phyloP scores from a whole-genome alignment of 495 filamentous ascomycete genomes.

The Haplographium delicatum region DNA sequence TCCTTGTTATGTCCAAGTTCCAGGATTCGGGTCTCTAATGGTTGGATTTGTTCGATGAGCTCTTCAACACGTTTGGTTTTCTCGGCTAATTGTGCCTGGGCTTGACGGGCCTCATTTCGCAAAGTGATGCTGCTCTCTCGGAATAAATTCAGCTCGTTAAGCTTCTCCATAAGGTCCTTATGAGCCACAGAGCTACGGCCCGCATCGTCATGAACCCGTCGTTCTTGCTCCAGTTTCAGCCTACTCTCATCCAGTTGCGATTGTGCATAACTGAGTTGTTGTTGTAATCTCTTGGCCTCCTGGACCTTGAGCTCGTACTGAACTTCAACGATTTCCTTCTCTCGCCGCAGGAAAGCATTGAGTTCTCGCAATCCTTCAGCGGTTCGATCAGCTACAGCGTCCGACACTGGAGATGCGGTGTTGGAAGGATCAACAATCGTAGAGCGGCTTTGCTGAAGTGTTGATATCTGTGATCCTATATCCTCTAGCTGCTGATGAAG shows the following conservation, averaged over 20 bases:
- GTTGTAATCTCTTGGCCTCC: conserved; percentile 78
- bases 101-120: conserved; percentile 76
- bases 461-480: conserved; percentile 68
- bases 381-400: conserved; percentile 36
- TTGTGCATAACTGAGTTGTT: conserved; percentile 83
- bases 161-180: conserved; percentile 84
- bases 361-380: conserved; percentile 78
- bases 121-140: conserved; percentile 88
- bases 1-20: conserved; percentile 76
- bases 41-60: conserved; percentile 70
- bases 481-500: conserved; percentile 85
- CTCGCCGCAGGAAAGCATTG: conserved; percentile 83
- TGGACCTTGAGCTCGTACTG: conserved; percentile 84
- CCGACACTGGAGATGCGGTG: conserved; percentile 30
- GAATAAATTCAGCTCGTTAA: conserved; percentile 91
- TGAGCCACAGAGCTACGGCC: conserved; percentile 66
- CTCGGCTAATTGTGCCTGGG: conserved; percentile 65
- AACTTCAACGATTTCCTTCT: conserved; percentile 96
- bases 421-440: conserved; percentile 42
- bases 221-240: conserved; percentile 83
- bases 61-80: conserved; percentile 70
- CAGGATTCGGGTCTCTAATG: conserved; percentile 68
- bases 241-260: conserved; percentile 80
- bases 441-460: conserved; percentile 67
- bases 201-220: conserved; percentile 66